Evolutionary conservation across 2,329 filamentous ascomycete species (phyloP).

Genomic region (Diaporthe citrichinensis): DNA sequence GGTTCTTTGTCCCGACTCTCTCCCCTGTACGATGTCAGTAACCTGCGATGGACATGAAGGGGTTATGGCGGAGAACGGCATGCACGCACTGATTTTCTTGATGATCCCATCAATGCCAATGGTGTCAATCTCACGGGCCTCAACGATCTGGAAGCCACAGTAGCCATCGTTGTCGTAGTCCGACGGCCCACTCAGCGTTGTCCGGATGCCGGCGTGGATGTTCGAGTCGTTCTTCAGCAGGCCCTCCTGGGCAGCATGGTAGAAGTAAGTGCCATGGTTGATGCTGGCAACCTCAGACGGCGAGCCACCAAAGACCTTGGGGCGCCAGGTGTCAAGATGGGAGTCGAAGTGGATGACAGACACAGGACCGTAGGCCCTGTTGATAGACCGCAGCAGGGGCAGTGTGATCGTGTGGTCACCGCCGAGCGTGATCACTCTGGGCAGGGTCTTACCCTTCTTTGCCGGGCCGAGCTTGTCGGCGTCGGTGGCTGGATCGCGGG

Average conservation of each 20-base stretch:
- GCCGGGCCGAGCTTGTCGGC: constrained; percentile 77
- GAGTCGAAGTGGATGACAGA: constrained; percentile 75
- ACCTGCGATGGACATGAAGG: too few species aligned
- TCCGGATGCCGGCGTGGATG: constrained; percentile 90
- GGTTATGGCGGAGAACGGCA: not conserved
- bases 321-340: constrained; percentile 78
- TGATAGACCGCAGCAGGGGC: constrained; percentile 71
- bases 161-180: constrained; percentile 91
- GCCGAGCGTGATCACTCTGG: constrained; percentile 83
- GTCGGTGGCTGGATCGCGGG: constrained; percentile 78
- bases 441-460: constrained; percentile 81
- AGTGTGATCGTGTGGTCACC: constrained; percentile 75
- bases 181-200: constrained; percentile 81
- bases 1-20: constrained; percentile 79
- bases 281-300: constrained; percentile 82
- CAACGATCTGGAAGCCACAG: constrained; percentile 86
- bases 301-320: constrained; percentile 88
- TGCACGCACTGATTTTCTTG: constrained; percentile 72
- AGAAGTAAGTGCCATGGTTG: constrained; percentile 93
- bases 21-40: constrained; percentile 53
- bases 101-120: constrained; percentile 79
- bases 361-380: constrained; percentile 72
- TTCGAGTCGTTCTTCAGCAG: constrained; percentile 85
- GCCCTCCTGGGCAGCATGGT: constrained; percentile 83
- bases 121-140: constrained; percentile 71